These are phyloP conservation scores for Pelargonium myrrhifolium DNA, from an alignment of 441 rosid genomes.

Conservation along the genomic window DNA sequence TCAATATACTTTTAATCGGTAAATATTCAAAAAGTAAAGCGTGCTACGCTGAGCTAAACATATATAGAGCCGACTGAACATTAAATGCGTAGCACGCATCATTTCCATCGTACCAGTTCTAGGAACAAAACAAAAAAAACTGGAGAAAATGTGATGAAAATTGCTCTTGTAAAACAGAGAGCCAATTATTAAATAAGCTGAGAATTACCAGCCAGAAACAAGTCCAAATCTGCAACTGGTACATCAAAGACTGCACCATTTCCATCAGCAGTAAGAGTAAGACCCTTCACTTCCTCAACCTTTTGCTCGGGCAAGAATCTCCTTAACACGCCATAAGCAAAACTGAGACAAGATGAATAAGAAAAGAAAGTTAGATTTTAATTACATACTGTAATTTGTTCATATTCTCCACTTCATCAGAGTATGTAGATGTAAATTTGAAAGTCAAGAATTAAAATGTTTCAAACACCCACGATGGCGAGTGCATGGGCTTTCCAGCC, in stretches of 20 bases:
- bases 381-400: background rate
- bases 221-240: constrained; percentile 44
- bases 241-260: constrained; percentile 83
- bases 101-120: too few species aligned
- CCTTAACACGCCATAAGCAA: constrained; percentile 49
- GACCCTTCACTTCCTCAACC: constrained; percentile 63
- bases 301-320: constrained; percentile 80
- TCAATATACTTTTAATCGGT: too few species aligned
- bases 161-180: background rate
- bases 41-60: too few species aligned
- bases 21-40: too few species aligned
- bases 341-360: constrained; percentile 33
- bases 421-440: background rate
- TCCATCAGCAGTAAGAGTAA: constrained; percentile 67
- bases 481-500: constrained; percentile 51
- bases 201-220: constrained; percentile 44
- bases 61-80: too few species aligned
- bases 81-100: too few species aligned
- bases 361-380: background rate
- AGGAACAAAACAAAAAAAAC: too few species aligned
- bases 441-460: background rate
- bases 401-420: background rate
- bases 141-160: background rate
- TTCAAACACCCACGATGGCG: constrained; percentile 56
- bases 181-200: background rate